These are phyloP conservation scores for Pseudogymnoascus sp. DNA, from an alignment of 2,329 filamentous ascomycete species.

Conservation along the genomic window DNA sequence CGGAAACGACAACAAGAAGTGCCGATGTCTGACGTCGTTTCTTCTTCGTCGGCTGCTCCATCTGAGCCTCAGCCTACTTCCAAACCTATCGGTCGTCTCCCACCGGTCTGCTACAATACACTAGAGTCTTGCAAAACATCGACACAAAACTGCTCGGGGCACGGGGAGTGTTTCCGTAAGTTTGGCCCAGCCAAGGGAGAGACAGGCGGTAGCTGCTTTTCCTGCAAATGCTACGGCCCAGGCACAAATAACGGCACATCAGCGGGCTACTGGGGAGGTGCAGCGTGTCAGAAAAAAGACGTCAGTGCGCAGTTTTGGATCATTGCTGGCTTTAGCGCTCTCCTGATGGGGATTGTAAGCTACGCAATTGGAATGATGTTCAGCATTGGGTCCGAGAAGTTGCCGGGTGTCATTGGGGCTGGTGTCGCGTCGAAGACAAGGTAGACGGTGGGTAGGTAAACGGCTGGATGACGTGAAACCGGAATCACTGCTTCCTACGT, in stretches of 20 bases:
- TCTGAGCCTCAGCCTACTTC: slow-evolving; percentile 14
- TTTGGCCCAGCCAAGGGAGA: slow-evolving; percentile 40
- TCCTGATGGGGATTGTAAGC: slow-evolving; percentile 58
- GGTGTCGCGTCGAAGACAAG: slow-evolving; percentile 66
- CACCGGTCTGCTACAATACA: slow-evolving; percentile 69
- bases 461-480: slow-evolving; percentile 4
- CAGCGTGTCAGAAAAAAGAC: slow-evolving; percentile 85
- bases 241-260: slow-evolving; percentile 44
- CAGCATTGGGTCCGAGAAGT: slow-evolving; percentile 73
- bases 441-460: slow-evolving; percentile 15
- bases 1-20: slow-evolving; percentile 1
- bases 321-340: slow-evolving; percentile 64
- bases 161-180: slow-evolving; percentile 67
- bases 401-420: slow-evolving; percentile 92
- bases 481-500: background rate
- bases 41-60: slow-evolving; percentile 7
- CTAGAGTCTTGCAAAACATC: slow-evolving; percentile 57
- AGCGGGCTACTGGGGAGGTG: slow-evolving; percentile 65
- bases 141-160: slow-evolving; percentile 75
- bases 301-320: slow-evolving; percentile 85
- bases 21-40: background rate
- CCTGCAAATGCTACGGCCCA: slow-evolving; percentile 56
- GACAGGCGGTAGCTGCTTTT: slow-evolving; percentile 55
- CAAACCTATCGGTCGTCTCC: slow-evolving; percentile 20
- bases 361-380: slow-evolving; percentile 73